Base-by-base conservation (phyloP, 2,329 filamentous ascomycete genomes). In the Exophiala xenobiotica region DNA sequence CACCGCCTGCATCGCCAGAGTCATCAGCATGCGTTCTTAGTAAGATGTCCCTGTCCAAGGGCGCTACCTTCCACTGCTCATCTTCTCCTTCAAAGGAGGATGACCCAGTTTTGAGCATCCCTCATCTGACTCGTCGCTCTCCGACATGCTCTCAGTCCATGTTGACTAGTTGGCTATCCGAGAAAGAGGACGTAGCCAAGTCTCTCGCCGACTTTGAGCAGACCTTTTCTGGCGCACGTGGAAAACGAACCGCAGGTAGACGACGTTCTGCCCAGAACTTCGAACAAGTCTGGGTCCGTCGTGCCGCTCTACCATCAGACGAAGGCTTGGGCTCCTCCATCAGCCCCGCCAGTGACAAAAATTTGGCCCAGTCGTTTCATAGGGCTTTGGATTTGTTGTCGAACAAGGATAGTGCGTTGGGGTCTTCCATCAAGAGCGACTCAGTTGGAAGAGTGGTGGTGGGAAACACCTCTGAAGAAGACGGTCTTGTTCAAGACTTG, bases 251-350 rank as follows among this genome's bases (percentile, higher is more conserved):
- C 57, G 73, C 65, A 40, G 48, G 56, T 27, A 58, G 58, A 37
- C 60, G 60, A 37, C 52, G 51, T 20, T 57, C 58, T n/a, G 46
- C 54, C 12, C 53, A 51, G 29, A 40, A 51, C 38, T 58, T 59
- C 35, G 57, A 61, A 22, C 58, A 57, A n/a, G 44, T 53, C 64
- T 62, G 66, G 68, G 59, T 65, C 70, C 66, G 68, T 33, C 74
- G 81, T 79, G 51, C 81, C 82, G 44, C 64, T 77, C 79, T 55
- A 64, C 84, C 62, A 53, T 93, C 89, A 12, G 91, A 96, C 73
- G 95, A 90, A 68, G 91, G 90, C 47, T 77, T 96, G 58, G 91
- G 91, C 46, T 87, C 89, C 37, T 96, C 90, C 35, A 78, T 96
- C 64, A 87, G 82, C 41, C 78, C 74, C 26, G 69, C 72, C 49